Percentiles rank a stretch among this genome's conserved stretches.
Conservation (phyloP, 2,329 filamentous ascomycete genomes). For the Fusarium torreyae region DNA sequence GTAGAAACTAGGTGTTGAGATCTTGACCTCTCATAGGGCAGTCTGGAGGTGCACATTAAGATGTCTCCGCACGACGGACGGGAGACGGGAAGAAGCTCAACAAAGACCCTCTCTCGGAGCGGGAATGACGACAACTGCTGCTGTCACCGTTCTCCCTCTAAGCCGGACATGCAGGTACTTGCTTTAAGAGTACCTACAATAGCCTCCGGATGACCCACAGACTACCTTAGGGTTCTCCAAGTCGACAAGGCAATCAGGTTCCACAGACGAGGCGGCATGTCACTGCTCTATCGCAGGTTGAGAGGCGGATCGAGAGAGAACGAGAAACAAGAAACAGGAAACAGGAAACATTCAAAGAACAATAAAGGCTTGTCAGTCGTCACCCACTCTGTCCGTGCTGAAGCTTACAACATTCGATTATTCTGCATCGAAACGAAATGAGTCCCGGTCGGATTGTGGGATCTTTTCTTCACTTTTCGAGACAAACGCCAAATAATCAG, state of each 20-base stretch:
- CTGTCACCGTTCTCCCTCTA: slow-evolving; percentile 25
- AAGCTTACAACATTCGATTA: slow-evolving; percentile 14
- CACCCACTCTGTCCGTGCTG: slow-evolving; percentile 14
- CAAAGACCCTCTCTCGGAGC: slow-evolving; percentile 5
- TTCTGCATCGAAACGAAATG: neutral
- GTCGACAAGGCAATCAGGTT: slow-evolving; percentile 40
- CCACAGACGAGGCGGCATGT: slow-evolving; percentile 40
- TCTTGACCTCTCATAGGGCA: slow-evolving; percentile 17
- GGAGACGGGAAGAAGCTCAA: slow-evolving; percentile 26
- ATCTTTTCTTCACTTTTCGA: neutral
- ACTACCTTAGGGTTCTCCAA: slow-evolving; percentile 24
- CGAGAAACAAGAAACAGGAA: slow-evolving; percentile 18
- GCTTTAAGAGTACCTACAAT: slow-evolving; percentile 11
- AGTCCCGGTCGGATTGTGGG: neutral
- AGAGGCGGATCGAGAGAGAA: slow-evolving; percentile 28
- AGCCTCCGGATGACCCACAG: slow-evolving; percentile 28
- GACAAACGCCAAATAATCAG: slow-evolving; percentile 4
- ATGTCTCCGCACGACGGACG: slow-evolving; percentile 16
- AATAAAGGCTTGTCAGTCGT: slow-evolving; percentile 12
- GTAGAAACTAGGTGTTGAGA: slow-evolving; percentile 8
- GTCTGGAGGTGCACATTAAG: slow-evolving; percentile 2
- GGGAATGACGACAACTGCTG: slow-evolving; percentile 39
- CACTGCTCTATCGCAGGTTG: slow-evolving; percentile 40
- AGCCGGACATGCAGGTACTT: slow-evolving; percentile 30
- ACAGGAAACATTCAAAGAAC: slow-evolving; percentile 13